Evolutionary conservation across 805 yeast species (phyloP), one percentile per base, ranked within the genome.

Genomic region (Saccharomycopsis schoenii): DNA sequence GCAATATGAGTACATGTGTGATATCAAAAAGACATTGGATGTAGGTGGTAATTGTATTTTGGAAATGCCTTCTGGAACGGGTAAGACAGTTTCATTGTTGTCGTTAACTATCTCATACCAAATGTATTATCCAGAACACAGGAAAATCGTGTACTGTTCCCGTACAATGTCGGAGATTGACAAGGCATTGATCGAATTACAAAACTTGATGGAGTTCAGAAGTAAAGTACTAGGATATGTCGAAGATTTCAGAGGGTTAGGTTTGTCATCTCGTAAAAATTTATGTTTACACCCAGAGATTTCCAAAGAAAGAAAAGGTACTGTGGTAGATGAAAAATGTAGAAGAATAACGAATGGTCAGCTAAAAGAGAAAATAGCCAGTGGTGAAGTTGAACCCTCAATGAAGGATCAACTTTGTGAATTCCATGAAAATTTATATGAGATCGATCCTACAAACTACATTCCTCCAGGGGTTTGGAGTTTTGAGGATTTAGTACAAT

Each of bases 21-120:
- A 93, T 72, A 87, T 94, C 66, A 94, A 94, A 75, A 84, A 86
- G 69, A 88, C 97, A 0, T 74, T 94, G 58, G 99, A 94, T 77
- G 96, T 88, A 0, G 98, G 97, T 1, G 99, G 99, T 12, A 92
- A 92, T 70, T 88, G 97, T 73, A 91, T 94, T 60, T 73, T 94
- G 69, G 99, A 94, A 75, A 94, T 94, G 99, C 99, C 99, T 67
- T 94, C 99, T 5, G 99, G 99, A 3, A 94, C 99, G 2, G 99
- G 99, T 52, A 94, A 94, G 72, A 94, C 99, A 43, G 88, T 94
- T 2, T 91, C 98, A 0, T 78, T 94, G 70, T 77, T 94, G 37
- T 90, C 98, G 0, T 74, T 94, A 55, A 90, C 98, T 0, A 90
- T 94, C 55, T 97, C 99, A 14, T 94, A 94, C 73, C 99, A 94